Evolutionary conservation across 805 yeast genomes (phyloP).

Genomic region (Spathaspora girioi): DNA sequence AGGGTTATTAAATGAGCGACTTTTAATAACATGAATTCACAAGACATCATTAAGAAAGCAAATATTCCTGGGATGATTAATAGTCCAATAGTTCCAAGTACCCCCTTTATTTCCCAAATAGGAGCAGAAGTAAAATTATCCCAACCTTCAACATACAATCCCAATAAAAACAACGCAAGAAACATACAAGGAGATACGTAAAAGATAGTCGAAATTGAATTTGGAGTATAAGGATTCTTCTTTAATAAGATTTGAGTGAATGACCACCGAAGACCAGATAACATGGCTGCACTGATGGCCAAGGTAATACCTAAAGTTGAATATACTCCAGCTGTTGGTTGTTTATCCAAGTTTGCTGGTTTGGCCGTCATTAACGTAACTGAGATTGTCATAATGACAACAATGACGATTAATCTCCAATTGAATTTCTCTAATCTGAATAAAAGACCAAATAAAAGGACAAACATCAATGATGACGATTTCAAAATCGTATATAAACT

Average conservation of each 20-base stretch:
- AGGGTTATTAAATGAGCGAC: slow-evolving; percentile 82
- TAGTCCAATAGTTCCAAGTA: slow-evolving; percentile 50
- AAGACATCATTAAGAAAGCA: slow-evolving; percentile 86
- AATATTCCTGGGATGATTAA: slow-evolving; percentile 78
- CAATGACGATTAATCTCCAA: slow-evolving; percentile 64
- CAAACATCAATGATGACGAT: slow-evolving; percentile 85
- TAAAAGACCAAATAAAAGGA: slow-evolving; percentile 78
- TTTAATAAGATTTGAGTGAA: slow-evolving; percentile 80
- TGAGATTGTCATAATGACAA: slow-evolving; percentile 74
- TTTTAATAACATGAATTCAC: slow-evolving; percentile 80
- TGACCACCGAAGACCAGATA: slow-evolving; percentile 94
- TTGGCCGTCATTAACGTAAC: slow-evolving; percentile 81
- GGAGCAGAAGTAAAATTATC: slow-evolving; percentile 45
- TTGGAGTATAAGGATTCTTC: slow-evolving; percentile 50
- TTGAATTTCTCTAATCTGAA: slow-evolving; percentile 76
- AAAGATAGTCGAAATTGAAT: slow-evolving; percentile 81
- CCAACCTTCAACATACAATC: slow-evolving; percentile 69
- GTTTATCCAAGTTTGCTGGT: slow-evolving; percentile 15
- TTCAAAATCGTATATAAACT: slow-evolving; percentile 91
- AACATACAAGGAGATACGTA: slow-evolving; percentile 86
- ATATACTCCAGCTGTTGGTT: slow-evolving; percentile 9
- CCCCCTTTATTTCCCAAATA: slow-evolving; percentile 65
- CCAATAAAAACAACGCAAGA: slow-evolving; percentile 54
- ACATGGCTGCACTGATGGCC: slow-evolving; percentile 73
- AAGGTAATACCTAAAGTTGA: slow-evolving; percentile 59